Conservation (phyloP, 2,329 filamentous ascomycete species). For the Aspergillus fijiensis region DNA sequence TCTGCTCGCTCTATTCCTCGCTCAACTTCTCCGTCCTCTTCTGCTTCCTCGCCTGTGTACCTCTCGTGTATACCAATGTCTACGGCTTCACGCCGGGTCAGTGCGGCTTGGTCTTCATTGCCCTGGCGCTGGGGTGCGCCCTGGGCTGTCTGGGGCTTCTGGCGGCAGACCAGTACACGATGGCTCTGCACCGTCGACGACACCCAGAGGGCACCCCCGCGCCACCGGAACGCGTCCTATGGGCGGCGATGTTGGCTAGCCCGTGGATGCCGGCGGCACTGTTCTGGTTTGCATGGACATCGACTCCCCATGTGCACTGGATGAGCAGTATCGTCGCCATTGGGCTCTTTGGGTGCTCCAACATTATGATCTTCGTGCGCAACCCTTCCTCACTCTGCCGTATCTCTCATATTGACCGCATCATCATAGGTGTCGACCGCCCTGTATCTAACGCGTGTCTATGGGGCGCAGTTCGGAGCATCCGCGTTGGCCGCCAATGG, state of each 20-base stretch:
- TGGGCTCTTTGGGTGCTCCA: constrained; percentile 28
- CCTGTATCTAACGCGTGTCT: constrained; percentile 32
- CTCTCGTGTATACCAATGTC: constrained; percentile 63
- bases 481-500: constrained; percentile 36
- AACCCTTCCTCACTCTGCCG: constrained; percentile 10
- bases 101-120: constrained; percentile 53
- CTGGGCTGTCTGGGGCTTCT: constrained; percentile 40
- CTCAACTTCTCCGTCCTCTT: constrained; percentile 78
- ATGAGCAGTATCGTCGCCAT: constrained; percentile 30
- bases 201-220: constrained; percentile 32
- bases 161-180: background rate
- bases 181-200: background rate
- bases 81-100: constrained; percentile 58
- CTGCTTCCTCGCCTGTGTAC: constrained; percentile 80
- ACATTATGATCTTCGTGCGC: constrained; percentile 33
- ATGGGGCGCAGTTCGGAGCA: constrained; percentile 28
- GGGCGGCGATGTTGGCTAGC: constrained; percentile 51
- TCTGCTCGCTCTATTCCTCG: constrained; percentile 21
- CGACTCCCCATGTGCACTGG: constrained; percentile 43
- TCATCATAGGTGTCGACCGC: constrained; percentile 41
- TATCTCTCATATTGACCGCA: background rate
- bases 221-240: constrained; percentile 48
- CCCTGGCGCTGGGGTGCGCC: constrained; percentile 69
- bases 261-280: constrained; percentile 48
- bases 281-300: constrained; percentile 53